Conservation (phyloP, 768 basidiomycete genomes). For the Phaffia tasmanica region DNA sequence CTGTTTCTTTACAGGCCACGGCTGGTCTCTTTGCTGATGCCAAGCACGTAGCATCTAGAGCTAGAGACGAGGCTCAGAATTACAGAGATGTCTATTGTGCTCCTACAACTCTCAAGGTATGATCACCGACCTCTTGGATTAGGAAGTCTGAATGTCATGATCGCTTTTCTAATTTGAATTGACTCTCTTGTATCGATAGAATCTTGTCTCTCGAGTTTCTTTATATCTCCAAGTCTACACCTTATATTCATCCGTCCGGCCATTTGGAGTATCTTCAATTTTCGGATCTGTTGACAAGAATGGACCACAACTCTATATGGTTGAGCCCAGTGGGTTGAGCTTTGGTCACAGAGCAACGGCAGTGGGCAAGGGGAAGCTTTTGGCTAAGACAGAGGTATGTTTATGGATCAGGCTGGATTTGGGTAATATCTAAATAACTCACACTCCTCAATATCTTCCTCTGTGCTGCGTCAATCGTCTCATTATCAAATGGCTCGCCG, state of each 20-base stretch:
- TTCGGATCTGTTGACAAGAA: slow-evolving; percentile 77
- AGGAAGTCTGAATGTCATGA: not conserved
- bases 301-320: slow-evolving; percentile 73
- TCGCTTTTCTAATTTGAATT: not conserved
- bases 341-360: slow-evolving; percentile 91
- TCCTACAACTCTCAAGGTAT: slow-evolving; percentile 68
- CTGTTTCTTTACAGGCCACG: slow-evolving; percentile 53
- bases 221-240: slow-evolving; percentile 93
- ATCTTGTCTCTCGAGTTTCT: slow-evolving; percentile 64
- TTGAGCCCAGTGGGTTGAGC: slow-evolving; percentile 90
- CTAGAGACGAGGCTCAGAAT: slow-evolving; percentile 67
- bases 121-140: slow-evolving; percentile 21
- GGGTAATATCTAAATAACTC: not conserved
- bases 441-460: not conserved
- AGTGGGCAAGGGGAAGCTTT: slow-evolving; percentile 93
- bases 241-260: slow-evolving; percentile 92
- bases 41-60: slow-evolving; percentile 70
- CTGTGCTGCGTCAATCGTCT: not conserved
- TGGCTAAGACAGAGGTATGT: slow-evolving; percentile 77
- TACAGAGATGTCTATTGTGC: slow-evolving; percentile 62
- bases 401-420: not conserved
- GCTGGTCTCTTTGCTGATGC: slow-evolving; percentile 90
- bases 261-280: slow-evolving; percentile 90
- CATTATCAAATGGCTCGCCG: not conserved
- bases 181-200: slow-evolving; percentile 38